phyloP scores from a whole-genome alignment of 148 eudicot species.

The Vaccinium myrtillus region DNA sequence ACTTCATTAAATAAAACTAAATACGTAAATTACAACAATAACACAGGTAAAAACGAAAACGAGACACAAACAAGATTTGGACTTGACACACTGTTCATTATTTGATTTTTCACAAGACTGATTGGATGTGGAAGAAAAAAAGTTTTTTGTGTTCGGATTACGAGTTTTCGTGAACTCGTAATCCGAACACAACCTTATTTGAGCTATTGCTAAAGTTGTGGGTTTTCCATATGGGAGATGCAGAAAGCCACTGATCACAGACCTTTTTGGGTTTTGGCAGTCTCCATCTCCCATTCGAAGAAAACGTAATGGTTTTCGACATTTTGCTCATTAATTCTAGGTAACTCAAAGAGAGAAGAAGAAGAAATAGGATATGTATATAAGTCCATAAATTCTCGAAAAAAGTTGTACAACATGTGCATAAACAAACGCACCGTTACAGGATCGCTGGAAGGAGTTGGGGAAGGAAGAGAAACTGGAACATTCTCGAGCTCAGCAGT shows the following conservation, averaged over 20 bases:
- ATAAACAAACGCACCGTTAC: slow-evolving; percentile 93
- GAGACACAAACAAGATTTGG: background rate
- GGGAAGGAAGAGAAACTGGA: slow-evolving; percentile 97
- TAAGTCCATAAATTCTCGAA: slow-evolving; percentile 24
- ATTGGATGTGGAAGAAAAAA: background rate
- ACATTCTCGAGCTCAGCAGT: slow-evolving; percentile 31
- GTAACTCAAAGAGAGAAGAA: background rate
- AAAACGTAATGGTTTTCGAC: background rate
- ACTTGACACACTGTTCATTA: background rate
- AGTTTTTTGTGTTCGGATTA: too few relatives aligned
- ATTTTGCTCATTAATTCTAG: background rate
- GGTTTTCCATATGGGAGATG: background rate
- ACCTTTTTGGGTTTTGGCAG: background rate
- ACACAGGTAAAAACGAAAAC: too few relatives aligned
- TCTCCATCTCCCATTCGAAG: background rate
- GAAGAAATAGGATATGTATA: background rate
- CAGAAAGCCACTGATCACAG: background rate
- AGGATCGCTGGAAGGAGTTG: slow-evolving; percentile 84
- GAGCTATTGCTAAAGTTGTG: background rate
- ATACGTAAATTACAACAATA: too few relatives aligned
- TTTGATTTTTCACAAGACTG: background rate
- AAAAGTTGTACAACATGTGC: slow-evolving; percentile 41
- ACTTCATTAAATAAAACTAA: too few relatives aligned
- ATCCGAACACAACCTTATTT: background rate
- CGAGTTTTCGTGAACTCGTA: background rate